Evolutionary conservation across 768 basidiomycete species (phyloP).

Genomic region (Boletus subcaerulescens): DNA sequence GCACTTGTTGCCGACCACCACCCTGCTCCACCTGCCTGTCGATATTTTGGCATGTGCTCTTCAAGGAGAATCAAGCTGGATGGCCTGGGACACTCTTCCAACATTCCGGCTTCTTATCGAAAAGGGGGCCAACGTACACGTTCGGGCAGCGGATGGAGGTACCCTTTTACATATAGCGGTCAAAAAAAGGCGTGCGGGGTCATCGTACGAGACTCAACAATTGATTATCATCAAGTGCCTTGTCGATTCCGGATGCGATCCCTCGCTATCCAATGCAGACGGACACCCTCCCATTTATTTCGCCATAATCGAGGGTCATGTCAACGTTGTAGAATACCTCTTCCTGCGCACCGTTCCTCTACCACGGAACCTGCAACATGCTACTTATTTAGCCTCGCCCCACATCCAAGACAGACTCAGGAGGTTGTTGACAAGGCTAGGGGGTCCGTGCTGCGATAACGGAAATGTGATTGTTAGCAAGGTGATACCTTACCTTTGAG

Average conservation of each 20-base stretch:
- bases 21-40: background rate
- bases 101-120: background rate
- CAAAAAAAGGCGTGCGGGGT: background rate
- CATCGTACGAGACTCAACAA: too few relatives aligned
- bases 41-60: background rate
- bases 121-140: background rate
- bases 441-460: too few relatives aligned
- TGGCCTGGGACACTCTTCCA: too few relatives aligned
- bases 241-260: conserved; percentile 1
- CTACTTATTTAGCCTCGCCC: background rate
- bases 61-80: too few relatives aligned
- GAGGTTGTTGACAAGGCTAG: too few relatives aligned
- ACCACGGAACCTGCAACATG: too few relatives aligned
- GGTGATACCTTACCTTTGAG: too few relatives aligned
- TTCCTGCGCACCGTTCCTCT: background rate
- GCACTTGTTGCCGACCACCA: background rate
- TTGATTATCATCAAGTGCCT: background rate
- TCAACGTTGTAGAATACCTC: background rate
- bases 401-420: background rate
- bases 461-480: too few relatives aligned
- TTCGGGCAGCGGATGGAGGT: background rate
- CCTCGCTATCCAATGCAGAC: background rate
- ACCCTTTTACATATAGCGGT: background rate
- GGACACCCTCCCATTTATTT: background rate
- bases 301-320: background rate